Evolutionary conservation across 371 early-diverging fungal species (phyloP), one percentile per base, ranked within the genome.

Genomic region (Syncephalis fuscata): DNA sequence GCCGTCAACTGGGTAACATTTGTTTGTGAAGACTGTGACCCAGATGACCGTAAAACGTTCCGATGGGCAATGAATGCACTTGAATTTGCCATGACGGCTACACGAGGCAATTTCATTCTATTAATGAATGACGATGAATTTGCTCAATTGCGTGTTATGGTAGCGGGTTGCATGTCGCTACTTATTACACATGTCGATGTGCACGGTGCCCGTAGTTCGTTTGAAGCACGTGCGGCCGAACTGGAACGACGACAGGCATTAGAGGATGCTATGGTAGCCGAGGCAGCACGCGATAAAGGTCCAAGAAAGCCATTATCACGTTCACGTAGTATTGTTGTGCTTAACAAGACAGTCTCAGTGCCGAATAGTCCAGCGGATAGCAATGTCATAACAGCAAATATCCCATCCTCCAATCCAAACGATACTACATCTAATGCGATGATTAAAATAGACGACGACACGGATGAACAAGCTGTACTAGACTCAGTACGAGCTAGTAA

Each of bases 1-100:
- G 72, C 85, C 1, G 81, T 85, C 38, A 83, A 83, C 41, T 91
- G 91, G 91, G 80, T 85, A 40, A 78, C 76, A 48, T 91, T 91
- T 50, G 68, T 66, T 21, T 72, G 71, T 25, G 78, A 79, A 45
- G 84, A 84, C 48, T 87, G 85, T 55, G 70, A 73, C 40, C 80
- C 80, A 0, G 73, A 74, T 14, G 84, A 85, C 44, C 66, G 78
- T 19, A 83, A 80, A 55, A 91, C 89, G 0, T 85, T 87, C 65
- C 73, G 85, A 20, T 91, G 91, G 91, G 83, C 83, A 2, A 80
- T 91, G 37, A 66, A 76, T 42, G 88, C 89, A 1, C 70, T 91
- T 1, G 85, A 88, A 56, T 84, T 85, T 58, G 80, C 84, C 1
- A 81, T 84, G 76, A 60, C 71, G 16, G 75, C 81, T 65, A 80